Evolutionary conservation across 1,284 basidiomycete genomes (phyloP), one percentile per base, ranked within the genome.

Genomic region (Boletus semigastroideus): DNA sequence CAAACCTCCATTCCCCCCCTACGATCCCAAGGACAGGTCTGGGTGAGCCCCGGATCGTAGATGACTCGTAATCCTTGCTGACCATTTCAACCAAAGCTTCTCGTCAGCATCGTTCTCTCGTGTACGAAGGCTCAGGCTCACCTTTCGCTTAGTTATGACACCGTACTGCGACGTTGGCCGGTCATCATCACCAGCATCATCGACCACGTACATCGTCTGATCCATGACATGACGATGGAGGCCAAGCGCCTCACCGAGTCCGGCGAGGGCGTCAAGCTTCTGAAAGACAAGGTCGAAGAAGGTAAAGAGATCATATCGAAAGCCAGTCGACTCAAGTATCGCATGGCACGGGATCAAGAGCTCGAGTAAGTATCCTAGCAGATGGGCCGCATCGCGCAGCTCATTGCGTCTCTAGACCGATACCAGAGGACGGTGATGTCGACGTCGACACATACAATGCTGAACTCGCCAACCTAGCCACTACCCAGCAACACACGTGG

Each of bases 311-410:
- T 97, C 60, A 94, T 99, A 52, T 79, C 84, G 51, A 78, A 82
- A 60, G 78, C 95, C 52, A 87, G 89, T 61, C 83, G 83, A 62
- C 74, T 98, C 56, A 97, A 95, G 72, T 90, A 96, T 72, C 85
- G 90, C 64, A 94, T 98, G 87, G 86, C 83, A 0, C 78, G 91
- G 55, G 89, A 98, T 71, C 81, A 82, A 44, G 70, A 77, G 4
- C 72, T 99, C 41, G 77, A 84, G 87, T 92, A 62, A 60, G 87
- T 10, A 20, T 6, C 28, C 34, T 22, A n/a, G n/a, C n/a, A n/a
- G 13, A 16, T 46, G 17, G 5, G 4, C 16, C 10, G 31, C 17
- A 4, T 46, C 16, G 12, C 3, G 13, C 17, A 41, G 31, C 49
- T 61, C 43, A 55, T n/a, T 1, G 4, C 12, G 14, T 37, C 19